A percentile compares a stretch with the other conserved stretches of the same genome.
These are phyloP conservation scores for Gnomoniopsis sp. DNA, from an alignment of 2,329 filamentous ascomycete genomes.

Conservation along the genomic window DNA sequence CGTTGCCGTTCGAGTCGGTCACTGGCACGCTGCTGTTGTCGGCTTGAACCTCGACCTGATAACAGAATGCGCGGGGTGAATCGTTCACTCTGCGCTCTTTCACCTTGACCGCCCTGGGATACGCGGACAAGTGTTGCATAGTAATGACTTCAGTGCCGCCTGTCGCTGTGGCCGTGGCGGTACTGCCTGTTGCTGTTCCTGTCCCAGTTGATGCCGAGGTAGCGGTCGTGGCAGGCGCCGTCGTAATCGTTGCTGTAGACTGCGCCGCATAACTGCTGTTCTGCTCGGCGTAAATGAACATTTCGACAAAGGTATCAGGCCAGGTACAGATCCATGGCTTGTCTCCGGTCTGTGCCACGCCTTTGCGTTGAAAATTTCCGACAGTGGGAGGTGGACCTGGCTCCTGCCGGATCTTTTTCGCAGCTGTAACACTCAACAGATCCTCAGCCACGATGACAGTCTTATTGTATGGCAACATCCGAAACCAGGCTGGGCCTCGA, in stretches of 20 bases:
- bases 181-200: not conserved
- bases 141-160: constrained; percentile 8
- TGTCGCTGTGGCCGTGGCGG: not conserved
- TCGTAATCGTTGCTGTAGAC: constrained; percentile 17
- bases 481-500: constrained; percentile 53
- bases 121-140: constrained; percentile 30
- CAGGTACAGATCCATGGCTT: constrained; percentile 58
- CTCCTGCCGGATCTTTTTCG: constrained; percentile 23
- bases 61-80: constrained; percentile 39
- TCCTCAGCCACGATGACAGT: constrained; percentile 50
- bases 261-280: constrained; percentile 37
- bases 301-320: constrained; percentile 52
- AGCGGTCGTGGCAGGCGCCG: constrained; percentile 14
- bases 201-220: constrained; percentile 12
- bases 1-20: constrained; percentile 34
- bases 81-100: constrained; percentile 47
- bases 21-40: constrained; percentile 36
- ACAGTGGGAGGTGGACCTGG: constrained; percentile 4
- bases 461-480: constrained; percentile 51
- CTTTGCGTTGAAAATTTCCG: constrained; percentile 35
- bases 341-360: constrained; percentile 42
- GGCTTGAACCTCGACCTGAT: constrained; percentile 43
- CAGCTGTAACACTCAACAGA: constrained; percentile 26
- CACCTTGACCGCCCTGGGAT: constrained; percentile 53
- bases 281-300: constrained; percentile 55